These are phyloP conservation scores for Cystobasidium tubakii DNA, from an alignment of 768 basidiomycete species.

Conservation along the genomic window DNA sequence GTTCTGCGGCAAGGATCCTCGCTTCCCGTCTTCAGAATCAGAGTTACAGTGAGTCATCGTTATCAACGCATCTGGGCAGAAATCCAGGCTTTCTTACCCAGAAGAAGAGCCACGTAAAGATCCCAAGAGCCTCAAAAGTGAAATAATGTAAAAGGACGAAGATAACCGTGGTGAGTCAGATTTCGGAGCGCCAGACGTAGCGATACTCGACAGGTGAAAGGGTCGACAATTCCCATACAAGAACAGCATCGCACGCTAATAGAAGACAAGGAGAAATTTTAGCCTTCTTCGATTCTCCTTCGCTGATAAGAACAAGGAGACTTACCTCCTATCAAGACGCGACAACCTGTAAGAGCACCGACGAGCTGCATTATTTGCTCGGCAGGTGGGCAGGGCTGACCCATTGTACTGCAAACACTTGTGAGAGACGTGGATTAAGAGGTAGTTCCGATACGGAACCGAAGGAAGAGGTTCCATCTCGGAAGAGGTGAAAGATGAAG, in stretches of 20 bases:
- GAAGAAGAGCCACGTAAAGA: constrained; percentile 8
- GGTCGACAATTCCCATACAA: background rate
- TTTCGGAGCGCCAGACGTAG: background rate
- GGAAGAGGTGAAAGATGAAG: too few species aligned
- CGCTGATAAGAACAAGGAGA: background rate
- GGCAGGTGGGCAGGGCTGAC: background rate
- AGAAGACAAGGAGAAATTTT: background rate
- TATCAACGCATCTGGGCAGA: too few species aligned
- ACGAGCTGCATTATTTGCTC: background rate
- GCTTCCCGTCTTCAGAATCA: background rate
- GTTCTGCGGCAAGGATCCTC: too few species aligned
- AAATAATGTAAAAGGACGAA: background rate
- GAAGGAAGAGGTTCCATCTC: too few species aligned
- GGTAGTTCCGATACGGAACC: too few species aligned
- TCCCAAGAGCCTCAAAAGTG: background rate
- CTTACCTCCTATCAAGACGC: background rate
- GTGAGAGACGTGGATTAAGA: too few species aligned
- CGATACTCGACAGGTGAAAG: background rate
- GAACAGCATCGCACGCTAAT: constrained; percentile 1
- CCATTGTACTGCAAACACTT: background rate
- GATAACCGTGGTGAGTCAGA: background rate
- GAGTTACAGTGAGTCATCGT: background rate
- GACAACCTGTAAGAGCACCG: background rate
- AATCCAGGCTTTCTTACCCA: background rate
- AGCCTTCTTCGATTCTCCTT: too few species aligned